These are phyloP conservation scores for Trifolium fragiferum DNA, from an alignment of 306 rosid genomes.

Conservation along the genomic window DNA sequence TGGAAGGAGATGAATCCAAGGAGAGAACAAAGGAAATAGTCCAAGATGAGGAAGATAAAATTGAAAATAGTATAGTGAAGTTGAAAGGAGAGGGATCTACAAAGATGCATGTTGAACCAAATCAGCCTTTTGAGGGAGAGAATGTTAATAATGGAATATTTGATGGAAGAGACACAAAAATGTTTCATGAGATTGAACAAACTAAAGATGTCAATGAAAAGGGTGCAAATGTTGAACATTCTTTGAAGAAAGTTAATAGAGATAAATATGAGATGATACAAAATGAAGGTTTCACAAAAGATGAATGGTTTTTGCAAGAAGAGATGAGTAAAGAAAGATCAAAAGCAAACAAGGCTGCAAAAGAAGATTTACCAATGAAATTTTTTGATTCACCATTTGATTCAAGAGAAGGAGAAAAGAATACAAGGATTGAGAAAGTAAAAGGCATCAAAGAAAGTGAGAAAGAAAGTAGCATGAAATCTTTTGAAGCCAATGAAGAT, in stretches of 20 bases:
- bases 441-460: neutral
- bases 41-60: neutral
- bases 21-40: neutral
- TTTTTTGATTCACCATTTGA: neutral
- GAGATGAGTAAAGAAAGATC: neutral
- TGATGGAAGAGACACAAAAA: conserved; percentile 25
- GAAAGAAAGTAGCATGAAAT: neutral
- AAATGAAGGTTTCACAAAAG: neutral
- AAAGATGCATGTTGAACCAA: conserved; percentile 32
- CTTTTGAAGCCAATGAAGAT: neutral
- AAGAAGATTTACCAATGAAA: neutral
- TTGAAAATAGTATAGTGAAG: conserved; percentile 15
- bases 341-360: neutral
- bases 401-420: neutral
- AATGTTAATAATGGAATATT: neutral
- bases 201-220: neutral
- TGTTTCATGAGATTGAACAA: neutral
- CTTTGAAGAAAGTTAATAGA: too few species aligned
- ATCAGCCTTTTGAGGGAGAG: conserved; percentile 10
- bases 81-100: conserved; percentile 27
- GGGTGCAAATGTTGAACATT: too few species aligned
- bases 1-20: conserved; percentile 20
- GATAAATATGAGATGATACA: neutral
- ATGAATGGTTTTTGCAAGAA: neutral
- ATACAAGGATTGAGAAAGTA: too few species aligned